Evolutionary conservation across 495 filamentous ascomycete species (phyloP).

Genomic region (Aspergillus sclerotiicarbonarius): DNA sequence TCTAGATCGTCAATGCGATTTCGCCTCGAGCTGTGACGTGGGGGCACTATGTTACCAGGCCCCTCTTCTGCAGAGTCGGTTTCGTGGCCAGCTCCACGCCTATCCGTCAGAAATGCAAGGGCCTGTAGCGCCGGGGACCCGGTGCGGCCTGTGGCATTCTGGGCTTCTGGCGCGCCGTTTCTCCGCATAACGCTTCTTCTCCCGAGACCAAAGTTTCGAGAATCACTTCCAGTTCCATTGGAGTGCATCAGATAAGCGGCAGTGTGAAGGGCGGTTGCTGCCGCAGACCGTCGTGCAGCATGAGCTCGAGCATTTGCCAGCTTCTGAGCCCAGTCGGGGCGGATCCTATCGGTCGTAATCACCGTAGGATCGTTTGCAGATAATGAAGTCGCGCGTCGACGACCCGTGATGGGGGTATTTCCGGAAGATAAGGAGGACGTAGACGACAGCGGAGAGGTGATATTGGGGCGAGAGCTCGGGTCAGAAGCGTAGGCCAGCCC

Average conservation of each 20-base stretch:
- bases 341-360: conserved; percentile 85
- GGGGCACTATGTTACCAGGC: conserved; percentile 42
- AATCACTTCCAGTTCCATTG: conserved; percentile 46
- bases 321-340: conserved; percentile 93
- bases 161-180: conserved; percentile 29
- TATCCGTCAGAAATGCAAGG: conserved; percentile 50
- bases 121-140: conserved; percentile 50
- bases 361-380: conserved; percentile 77
- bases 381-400: conserved; percentile 75
- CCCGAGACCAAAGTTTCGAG: conserved; percentile 46
- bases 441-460: conserved; percentile 72
- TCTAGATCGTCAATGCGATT: conserved; percentile 82
- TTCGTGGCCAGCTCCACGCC: conserved; percentile 35
- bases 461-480: conserved; percentile 36
- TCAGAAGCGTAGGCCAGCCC: conserved; percentile 70
- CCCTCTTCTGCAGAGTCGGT: conserved; percentile 44
- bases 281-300: conserved; percentile 80
- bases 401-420: conserved; percentile 34
- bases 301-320: conserved; percentile 80
- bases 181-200: conserved; percentile 46
- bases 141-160: conserved; percentile 34
- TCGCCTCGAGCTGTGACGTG: conserved; percentile 58
- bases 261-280: conserved; percentile 91
- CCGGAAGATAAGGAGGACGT: conserved; percentile 50
- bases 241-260: conserved; percentile 89